Evolutionary conservation across 257 asterid species (phyloP).

Genomic region (Jacaranda mimosifolia): DNA sequence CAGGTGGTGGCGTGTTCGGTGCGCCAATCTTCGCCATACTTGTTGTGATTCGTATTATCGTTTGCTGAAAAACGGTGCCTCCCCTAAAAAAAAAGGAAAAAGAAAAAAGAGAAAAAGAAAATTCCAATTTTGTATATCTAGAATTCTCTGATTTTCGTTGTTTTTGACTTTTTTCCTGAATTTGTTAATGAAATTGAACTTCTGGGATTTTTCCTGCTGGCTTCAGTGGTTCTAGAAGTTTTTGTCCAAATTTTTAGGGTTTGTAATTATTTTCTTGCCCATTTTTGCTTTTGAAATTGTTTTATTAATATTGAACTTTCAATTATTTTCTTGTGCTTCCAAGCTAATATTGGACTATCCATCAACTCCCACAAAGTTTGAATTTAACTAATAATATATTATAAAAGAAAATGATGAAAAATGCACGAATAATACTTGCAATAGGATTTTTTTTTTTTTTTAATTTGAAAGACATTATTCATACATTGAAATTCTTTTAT

Average conservation of each 20-base stretch:
- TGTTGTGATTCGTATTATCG: constrained; percentile 1
- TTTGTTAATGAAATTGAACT: constrained; percentile 25
- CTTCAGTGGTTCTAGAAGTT: constrained; percentile 31
- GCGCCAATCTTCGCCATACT: constrained; percentile 46
- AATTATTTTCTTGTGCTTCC: not conserved
- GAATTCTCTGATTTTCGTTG: not conserved
- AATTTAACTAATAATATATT: not conserved
- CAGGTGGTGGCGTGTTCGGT: constrained; percentile 73
- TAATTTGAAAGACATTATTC: too few relatives aligned
- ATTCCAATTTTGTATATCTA: constrained; percentile 21
- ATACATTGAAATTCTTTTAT: too few relatives aligned
- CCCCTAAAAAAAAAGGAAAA: too few relatives aligned
- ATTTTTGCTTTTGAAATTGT: not conserved
- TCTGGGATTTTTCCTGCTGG: constrained; percentile 32
- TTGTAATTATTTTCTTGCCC: constrained; percentile 32
- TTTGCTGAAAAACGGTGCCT: not conserved
- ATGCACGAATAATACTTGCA: not conserved
- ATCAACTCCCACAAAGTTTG: not conserved
- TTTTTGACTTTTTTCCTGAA: not conserved
- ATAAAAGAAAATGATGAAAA: not conserved
- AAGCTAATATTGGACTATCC: not conserved
- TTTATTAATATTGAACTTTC: not conserved
- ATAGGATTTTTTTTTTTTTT: too few relatives aligned
- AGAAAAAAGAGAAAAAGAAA: not conserved
- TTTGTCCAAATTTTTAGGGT: constrained; percentile 35